phyloP scores from a whole-genome alignment of 495 filamentous ascomycete species.

The Penicillium diatomitis region DNA sequence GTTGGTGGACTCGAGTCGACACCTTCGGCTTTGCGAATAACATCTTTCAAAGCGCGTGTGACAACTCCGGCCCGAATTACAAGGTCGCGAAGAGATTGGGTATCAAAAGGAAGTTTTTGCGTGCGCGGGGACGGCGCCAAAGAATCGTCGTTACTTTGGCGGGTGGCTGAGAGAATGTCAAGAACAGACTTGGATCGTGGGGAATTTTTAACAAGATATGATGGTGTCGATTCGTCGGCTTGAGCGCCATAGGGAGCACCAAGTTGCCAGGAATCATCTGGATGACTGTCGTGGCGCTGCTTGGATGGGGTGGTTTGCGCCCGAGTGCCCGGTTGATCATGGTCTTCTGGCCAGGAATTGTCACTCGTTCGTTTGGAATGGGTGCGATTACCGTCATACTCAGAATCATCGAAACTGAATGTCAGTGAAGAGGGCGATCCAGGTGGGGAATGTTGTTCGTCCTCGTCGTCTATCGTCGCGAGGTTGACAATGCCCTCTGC shows the following conservation, averaged over 20 bases:
- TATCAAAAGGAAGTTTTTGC: conserved; percentile 86
- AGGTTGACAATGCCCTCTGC: conserved; percentile 82
- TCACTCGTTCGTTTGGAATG: conserved; percentile 29
- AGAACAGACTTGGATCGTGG: conserved; percentile 71
- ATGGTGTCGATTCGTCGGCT: conserved; percentile 6
- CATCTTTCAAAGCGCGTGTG: conserved; percentile 61
- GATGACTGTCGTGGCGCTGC: conserved; percentile 14
- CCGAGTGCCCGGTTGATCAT: too few relatives aligned
- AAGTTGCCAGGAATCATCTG: conserved; percentile 22
- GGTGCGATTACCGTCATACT: conserved; percentile 44
- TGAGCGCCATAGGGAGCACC: background rate
- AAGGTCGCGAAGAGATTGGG: conserved; percentile 75
- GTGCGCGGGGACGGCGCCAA: conserved; percentile 36
- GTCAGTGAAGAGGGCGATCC: conserved; percentile 43
- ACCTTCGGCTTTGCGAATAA: conserved; percentile 71
- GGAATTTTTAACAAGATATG: conserved; percentile 29
- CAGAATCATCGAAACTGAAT: conserved; percentile 49
- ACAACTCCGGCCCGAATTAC: conserved; percentile 76
- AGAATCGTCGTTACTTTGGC: conserved; percentile 40
- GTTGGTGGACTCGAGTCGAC: conserved; percentile 50
- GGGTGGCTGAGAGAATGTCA: conserved; percentile 69
- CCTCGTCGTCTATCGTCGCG: conserved; percentile 75
- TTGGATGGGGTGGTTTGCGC: background rate
- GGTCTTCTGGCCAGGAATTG: conserved; percentile 21
- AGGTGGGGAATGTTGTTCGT: conserved; percentile 39